Base-by-base conservation (phyloP, 306 rosid genomes). In the Senna siamea region DNA sequence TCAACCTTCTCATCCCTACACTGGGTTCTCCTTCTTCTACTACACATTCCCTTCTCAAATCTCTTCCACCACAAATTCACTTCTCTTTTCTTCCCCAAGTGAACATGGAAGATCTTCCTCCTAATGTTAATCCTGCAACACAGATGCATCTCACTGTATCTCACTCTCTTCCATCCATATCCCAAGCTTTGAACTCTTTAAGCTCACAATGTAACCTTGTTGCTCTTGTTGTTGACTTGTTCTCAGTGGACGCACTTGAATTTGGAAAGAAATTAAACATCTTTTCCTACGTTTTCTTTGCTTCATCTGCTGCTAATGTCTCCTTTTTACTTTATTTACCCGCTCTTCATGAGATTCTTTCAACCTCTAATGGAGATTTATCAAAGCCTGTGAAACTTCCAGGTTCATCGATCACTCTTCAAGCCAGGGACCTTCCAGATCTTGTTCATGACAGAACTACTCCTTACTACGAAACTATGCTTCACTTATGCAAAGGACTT, bases 251-350 rank as follows among this genome's bases (percentile, higher is more conserved):
- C 10, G 84, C 26, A 0, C 57, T 52, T 2, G 22, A 54, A 7
- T 18, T 83, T 0, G 77, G 81, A 0, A 79, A 76, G 34, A 12
- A 79, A 28, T 44, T 83, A 76, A 79, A 76, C 41, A 60, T 82
- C 34, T 17, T 50, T 7, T 32, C 79, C 0, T 72, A 75, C 32
- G 6, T 71, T 26, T 83, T 30, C 57, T 20, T 2, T n/a, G 5
- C 81, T 1, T 35, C 78, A 2, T 65, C 44, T 0, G 78, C 76
- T 19, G 2, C 17, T 0, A 0, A 4, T 1, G 48, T 75, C 0
- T 75, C 76, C 0, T 71, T 72, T 11, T 11, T 44, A 6, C 66
- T 64, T 9, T 11, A 72, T 12, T 5, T 79, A 5, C 81, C 81
- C 0, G 44, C 52, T 0, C 63, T 79, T 5, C 64, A 83, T 26